A percentile compares a stretch with the other conserved stretches of the same genome.
These are phyloP conservation scores for Starmerella vaccinii DNA, from an alignment of 805 yeast species.

Conservation along the genomic window DNA sequence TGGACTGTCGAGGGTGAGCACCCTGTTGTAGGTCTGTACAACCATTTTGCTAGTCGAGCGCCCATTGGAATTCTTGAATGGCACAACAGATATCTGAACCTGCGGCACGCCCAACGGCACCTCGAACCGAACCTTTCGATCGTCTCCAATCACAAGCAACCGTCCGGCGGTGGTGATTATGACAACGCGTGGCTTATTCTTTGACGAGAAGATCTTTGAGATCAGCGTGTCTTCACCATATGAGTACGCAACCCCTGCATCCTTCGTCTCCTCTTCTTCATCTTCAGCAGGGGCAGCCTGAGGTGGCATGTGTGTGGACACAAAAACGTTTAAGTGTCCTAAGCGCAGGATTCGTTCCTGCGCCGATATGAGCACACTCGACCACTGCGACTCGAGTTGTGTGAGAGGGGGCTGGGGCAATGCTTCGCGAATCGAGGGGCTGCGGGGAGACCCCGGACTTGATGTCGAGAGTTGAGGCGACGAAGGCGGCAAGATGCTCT, in stretches of 20 bases:
- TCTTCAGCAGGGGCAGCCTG: constrained; percentile 1
- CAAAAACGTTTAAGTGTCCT: constrained; percentile 33
- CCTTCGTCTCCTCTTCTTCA: constrained; percentile 7
- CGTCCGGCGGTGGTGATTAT: constrained; percentile 32
- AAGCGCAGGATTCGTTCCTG: constrained; percentile 41
- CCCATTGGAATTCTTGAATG: constrained; percentile 23
- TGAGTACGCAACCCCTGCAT: constrained; percentile 14
- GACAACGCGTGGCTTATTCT: constrained; percentile 28
- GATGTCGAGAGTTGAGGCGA: background rate
- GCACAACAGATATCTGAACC: constrained; percentile 29
- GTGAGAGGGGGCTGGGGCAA: constrained; percentile 34
- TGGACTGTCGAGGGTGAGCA: constrained; percentile 30
- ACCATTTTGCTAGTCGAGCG: constrained; percentile 24
- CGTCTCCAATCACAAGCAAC: constrained; percentile 29
- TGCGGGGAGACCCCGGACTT: background rate
- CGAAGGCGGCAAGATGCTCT: background rate
- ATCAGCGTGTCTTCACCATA: constrained; percentile 24
- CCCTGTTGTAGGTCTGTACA: constrained; percentile 30
- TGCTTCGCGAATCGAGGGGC: constrained; percentile 4
- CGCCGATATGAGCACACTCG: constrained; percentile 33
- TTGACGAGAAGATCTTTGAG: constrained; percentile 27
- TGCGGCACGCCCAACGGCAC: constrained; percentile 30
- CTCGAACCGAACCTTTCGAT: constrained; percentile 28
- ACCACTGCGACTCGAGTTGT: constrained; percentile 42
- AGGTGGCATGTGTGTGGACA: constrained; percentile 22